Percentiles rank a stretch among this genome's conserved stretches.
Evolutionary conservation across 164 flowering plant species (phyloP).

Genomic region (Amborella trichopoda): DNA sequence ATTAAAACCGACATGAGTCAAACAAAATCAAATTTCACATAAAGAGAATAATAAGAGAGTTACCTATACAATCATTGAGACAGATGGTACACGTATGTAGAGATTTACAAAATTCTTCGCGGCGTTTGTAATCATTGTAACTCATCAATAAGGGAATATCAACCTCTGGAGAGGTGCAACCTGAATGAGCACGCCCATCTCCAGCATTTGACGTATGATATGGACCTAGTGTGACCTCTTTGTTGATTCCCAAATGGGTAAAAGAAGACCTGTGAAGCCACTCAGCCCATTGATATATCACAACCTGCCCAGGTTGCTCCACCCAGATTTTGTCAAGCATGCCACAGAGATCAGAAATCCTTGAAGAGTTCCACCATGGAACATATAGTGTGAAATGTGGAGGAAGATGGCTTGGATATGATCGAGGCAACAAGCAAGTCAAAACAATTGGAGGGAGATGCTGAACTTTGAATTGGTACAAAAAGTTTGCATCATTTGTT

Average conservation of each 20-base stretch:
- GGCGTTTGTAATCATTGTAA: no score
- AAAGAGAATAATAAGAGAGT: no score
- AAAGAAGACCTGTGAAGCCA: conserved; percentile 67
- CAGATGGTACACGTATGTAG: conserved; percentile 80
- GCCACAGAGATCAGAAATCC: conserved; percentile 49
- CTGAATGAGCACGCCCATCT: conserved; percentile 67
- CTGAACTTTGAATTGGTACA: conserved; percentile 57
- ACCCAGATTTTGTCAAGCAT: conserved; percentile 66
- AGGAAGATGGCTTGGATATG: conserved; percentile 73
- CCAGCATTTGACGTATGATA: conserved; percentile 21
- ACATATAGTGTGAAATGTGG: conserved; percentile 57
- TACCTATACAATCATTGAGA: conserved; percentile 68
- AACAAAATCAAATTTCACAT: no score
- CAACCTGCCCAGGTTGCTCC: conserved; percentile 47
- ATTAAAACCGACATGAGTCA: no score
- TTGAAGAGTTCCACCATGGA: conserved; percentile 56
- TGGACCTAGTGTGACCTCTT: conserved; percentile 51
- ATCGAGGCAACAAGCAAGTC: conserved; percentile 64
- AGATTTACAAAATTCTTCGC: conserved; percentile 36
- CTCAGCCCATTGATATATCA: conserved; percentile 74
- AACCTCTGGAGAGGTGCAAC: conserved; percentile 43
- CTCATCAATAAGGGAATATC: conserved; percentile 57
- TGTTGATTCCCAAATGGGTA: conserved; percentile 45
- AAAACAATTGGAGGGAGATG: conserved; percentile 68
- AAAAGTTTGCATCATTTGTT: conserved; percentile 1